A percentile compares a stretch with the other conserved stretches of the same genome.
Evolutionary conservation across 352 stramenopile species (phyloP).

Genomic region (Phytophthora sojae): DNA sequence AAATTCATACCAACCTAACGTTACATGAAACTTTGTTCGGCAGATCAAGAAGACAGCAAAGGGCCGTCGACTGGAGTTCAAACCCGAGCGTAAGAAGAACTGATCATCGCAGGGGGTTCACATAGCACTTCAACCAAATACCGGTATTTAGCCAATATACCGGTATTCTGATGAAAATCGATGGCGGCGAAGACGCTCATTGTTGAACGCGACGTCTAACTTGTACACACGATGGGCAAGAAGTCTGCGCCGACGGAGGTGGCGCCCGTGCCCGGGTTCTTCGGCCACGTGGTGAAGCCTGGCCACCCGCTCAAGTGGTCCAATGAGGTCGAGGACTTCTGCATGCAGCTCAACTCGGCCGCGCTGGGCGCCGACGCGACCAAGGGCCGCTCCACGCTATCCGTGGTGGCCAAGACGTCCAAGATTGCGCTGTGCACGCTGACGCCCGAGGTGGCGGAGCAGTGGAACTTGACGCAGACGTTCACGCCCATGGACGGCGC

Average conservation of each 20-base stretch:
- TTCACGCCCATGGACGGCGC: conserved; percentile 81
- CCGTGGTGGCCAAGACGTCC: conserved; percentile 66
- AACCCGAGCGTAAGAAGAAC: conserved; percentile 36
- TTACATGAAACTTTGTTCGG: conserved; percentile 10
- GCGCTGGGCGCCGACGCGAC: conserved; percentile 64
- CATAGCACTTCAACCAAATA: conserved; percentile 5
- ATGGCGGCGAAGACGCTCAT: background rate
- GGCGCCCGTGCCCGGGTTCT: conserved; percentile 76
- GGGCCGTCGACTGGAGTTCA: conserved; percentile 44
- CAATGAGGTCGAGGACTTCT: conserved; percentile 82
- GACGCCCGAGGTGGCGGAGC: conserved; percentile 58
- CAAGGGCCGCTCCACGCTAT: conserved; percentile 77
- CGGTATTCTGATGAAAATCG: background rate
- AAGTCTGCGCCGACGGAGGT: conserved; percentile 45
- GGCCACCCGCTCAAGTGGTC: conserved; percentile 71
- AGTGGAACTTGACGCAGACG: conserved; percentile 82
- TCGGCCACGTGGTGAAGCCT: conserved; percentile 73
- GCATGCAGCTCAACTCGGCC: conserved; percentile 79
- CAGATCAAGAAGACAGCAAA: conserved; percentile 46
- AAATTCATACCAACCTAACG: background rate
- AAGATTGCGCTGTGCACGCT: conserved; percentile 86
- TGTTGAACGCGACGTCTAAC: background rate
- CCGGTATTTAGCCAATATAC: conserved; percentile 6
- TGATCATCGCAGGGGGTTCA: background rate
- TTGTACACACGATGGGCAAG: conserved; percentile 32